Evolutionary conservation across 768 basidiomycete species (phyloP).

Genomic region (Kwoniella dejecticola): DNA sequence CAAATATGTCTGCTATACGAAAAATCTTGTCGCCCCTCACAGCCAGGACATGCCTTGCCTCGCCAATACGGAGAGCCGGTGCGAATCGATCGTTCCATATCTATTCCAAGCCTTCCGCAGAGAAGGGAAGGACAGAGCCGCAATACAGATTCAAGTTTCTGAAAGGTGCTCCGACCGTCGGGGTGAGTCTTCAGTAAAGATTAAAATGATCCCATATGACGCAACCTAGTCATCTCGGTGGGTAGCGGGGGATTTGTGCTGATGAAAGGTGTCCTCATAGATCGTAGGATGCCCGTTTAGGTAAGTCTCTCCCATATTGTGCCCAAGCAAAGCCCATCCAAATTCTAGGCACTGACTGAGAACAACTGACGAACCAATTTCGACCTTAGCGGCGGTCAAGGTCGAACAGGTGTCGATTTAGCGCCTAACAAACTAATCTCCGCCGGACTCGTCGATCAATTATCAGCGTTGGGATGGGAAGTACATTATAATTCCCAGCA

Average conservation of each 20-base stretch:
- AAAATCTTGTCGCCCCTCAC: neutral
- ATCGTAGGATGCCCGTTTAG: conserved; percentile 96
- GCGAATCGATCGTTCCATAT: conserved; percentile 6
- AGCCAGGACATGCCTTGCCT: neutral
- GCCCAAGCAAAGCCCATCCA: too few relatives aligned
- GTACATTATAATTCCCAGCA: conserved; percentile 89
- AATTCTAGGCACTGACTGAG: too few relatives aligned
- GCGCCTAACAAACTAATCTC: conserved; percentile 81
- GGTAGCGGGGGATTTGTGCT: too few relatives aligned
- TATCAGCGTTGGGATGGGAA: conserved; percentile 78
- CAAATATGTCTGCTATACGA: neutral
- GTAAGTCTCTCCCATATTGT: conserved; percentile 58
- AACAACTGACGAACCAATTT: too few relatives aligned
- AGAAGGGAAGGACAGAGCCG: conserved; percentile 20
- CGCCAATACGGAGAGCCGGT: neutral
- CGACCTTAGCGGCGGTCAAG: conserved; percentile 34
- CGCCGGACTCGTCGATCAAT: conserved; percentile 77
- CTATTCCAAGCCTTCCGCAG: conserved; percentile 18
- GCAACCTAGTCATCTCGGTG: too few relatives aligned
- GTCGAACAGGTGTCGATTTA: conserved; percentile 47
- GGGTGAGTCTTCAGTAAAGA: conserved; percentile 65
- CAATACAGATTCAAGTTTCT: conserved; percentile 60
- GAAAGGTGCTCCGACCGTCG: conserved; percentile 70
- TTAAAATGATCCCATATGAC: too few relatives aligned
- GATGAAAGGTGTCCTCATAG: conserved; percentile 56